phyloP scores from a whole-genome alignment of 257 asterid genomes.

The Paulownia fortunei region DNA sequence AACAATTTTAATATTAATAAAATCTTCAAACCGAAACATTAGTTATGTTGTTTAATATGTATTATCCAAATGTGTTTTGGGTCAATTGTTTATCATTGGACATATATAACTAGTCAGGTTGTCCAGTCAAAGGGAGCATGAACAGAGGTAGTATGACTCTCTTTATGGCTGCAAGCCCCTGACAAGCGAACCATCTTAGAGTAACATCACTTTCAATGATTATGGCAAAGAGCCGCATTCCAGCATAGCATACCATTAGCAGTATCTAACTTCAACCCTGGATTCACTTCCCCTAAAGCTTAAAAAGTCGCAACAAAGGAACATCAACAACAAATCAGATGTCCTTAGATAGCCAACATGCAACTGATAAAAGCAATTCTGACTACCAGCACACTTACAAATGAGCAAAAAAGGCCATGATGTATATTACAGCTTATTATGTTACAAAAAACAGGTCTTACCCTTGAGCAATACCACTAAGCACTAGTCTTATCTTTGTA shows the following conservation, averaged over 20 bases:
- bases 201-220: not conserved
- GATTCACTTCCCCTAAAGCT: not conserved
- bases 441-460: not conserved
- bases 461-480: not conserved
- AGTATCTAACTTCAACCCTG: not conserved
- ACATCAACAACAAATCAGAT: not conserved
- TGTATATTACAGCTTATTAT: conserved; percentile 13
- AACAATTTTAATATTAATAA: not conserved
- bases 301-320: not conserved
- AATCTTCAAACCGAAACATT: too few relatives aligned
- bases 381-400: not conserved
- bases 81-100: too few relatives aligned
- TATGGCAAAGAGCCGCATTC: not conserved
- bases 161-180: not conserved
- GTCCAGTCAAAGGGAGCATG: not conserved
- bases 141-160: not conserved
- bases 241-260: not conserved
- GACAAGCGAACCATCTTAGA: not conserved
- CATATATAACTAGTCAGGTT: too few relatives aligned
- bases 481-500: not conserved
- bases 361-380: not conserved
- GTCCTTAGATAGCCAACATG: not conserved
- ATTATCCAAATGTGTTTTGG: too few relatives aligned
- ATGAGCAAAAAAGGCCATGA: conserved; percentile 3
- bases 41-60: too few relatives aligned